Evolutionary conservation across 306 rosid genomes (phyloP), one percentile per base, ranked within the genome.

Genomic region (Vigna angularis): DNA sequence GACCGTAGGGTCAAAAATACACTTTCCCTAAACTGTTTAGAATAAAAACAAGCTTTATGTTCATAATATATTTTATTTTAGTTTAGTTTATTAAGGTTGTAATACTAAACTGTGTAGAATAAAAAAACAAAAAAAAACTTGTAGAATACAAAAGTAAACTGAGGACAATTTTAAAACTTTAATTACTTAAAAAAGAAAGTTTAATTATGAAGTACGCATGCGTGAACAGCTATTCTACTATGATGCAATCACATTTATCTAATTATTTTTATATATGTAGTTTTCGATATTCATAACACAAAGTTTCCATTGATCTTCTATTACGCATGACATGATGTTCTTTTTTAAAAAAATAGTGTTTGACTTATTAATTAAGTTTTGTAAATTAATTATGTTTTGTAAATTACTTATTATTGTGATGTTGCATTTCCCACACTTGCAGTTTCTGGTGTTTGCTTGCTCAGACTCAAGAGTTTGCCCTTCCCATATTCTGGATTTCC

Each of bases 401-500:
- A 10, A 44, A 45, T 11, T 45, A 45, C 50, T 49, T 15, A 15
- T 3, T 18, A 18, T 53, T 18, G 28, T 53, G 20, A 56, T 56
- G 63, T 22, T 56, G 34, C 63, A 57, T 20, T 55, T 55, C 6
- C 30, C 49, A 15, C 15, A n/a, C 20, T 9, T 82, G 92, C 93
- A 95, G 99, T 95, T 93, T 82, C 14, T 95, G 91, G 96, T 95
- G 24, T 95, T 95, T 86, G 99, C 99, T 17, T 95, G 99, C 85
- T 95, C 99, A 20, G 99, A 95, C 79, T 92, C 97, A 0, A 85
- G 99, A 78, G 99, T 95, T 14, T 95, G 98, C 77, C 99, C 99
- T 3, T 95, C 99, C 1, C 99, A 93, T 68, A 63, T 95, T 73
- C 85, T 95, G 80, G 69, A 95, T 86, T 95, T 93, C 74, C 96